Conservation (phyloP, 1,284 basidiomycete species). For the Rhizoctonia solani region DNA sequence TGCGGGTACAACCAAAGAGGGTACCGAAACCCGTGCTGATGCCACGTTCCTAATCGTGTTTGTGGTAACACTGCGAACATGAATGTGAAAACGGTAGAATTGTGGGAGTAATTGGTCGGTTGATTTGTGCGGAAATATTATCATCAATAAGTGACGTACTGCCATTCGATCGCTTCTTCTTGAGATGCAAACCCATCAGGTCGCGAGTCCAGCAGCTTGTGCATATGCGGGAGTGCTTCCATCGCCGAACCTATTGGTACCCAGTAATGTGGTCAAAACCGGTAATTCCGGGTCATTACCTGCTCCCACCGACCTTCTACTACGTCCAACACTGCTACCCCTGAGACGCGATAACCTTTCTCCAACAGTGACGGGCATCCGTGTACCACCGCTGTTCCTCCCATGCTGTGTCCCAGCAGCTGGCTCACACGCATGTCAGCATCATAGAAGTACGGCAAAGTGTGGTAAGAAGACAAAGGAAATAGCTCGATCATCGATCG, state of each 20-base stretch:
- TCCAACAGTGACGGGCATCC: conserved; percentile 69
- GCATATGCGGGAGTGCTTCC: conserved; percentile 90
- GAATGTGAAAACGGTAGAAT: not conserved
- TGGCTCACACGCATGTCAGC: conserved; percentile 43
- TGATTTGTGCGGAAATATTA: too few relatives aligned
- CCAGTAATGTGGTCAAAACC: too few relatives aligned
- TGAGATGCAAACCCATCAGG: conserved; percentile 83
- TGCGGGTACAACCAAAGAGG: conserved; percentile 66
- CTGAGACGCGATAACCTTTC: conserved; percentile 70
- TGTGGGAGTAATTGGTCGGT: too few relatives aligned
- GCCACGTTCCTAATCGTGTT: conserved; percentile 76
- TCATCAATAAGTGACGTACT: conserved; percentile 61
- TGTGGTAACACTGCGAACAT: conserved; percentile 60
- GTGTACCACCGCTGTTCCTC: conserved; percentile 82
- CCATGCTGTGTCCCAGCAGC: conserved; percentile 91
- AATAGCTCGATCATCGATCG: conserved; percentile 40
- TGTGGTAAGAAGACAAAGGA: conserved; percentile 36
- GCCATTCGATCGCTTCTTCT: conserved; percentile 92
- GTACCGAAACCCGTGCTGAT: conserved; percentile 86
- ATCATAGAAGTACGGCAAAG: too few relatives aligned
- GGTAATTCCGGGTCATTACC: too few relatives aligned
- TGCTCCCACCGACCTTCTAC: conserved; percentile 93
- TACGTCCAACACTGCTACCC: conserved; percentile 90
- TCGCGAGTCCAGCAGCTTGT: conserved; percentile 79
- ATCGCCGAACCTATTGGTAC: conserved; percentile 80